Evolutionary conservation across 371 early-diverging fungal species (phyloP).

Genomic region (Mortierella sp.): DNA sequence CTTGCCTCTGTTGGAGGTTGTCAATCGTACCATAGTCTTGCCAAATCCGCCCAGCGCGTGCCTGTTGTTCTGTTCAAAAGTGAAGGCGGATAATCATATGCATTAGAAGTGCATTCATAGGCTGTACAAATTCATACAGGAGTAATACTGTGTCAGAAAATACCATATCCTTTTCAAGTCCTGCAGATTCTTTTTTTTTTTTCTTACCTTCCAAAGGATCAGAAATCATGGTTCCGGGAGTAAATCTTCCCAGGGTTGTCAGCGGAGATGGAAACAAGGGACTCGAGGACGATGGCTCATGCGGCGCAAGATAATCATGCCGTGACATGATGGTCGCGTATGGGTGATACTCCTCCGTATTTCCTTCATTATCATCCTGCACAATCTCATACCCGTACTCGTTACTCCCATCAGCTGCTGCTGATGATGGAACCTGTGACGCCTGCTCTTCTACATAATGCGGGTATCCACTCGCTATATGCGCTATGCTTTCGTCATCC

Average conservation of each 20-base stretch:
- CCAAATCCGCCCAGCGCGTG: constrained; percentile 39
- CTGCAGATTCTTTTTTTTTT: too few relatives aligned
- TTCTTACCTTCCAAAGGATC: constrained; percentile 21
- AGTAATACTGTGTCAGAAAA: too few relatives aligned
- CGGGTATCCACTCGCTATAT: too few relatives aligned
- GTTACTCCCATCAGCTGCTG: neutral
- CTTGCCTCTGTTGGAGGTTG: constrained; percentile 7
- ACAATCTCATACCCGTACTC: constrained; percentile 34
- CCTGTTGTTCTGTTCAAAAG: constrained; percentile 21
- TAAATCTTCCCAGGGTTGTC: constrained; percentile 37
- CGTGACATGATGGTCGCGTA: constrained; percentile 34
- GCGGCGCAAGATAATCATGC: constrained; percentile 39
- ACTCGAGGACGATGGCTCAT: constrained; percentile 50
- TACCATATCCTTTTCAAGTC: too few relatives aligned
- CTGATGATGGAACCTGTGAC: neutral
- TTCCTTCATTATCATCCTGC: constrained; percentile 11
- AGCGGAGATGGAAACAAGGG: constrained; percentile 50
- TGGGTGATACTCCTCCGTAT: constrained; percentile 16
- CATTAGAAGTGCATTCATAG: constrained; percentile 1
- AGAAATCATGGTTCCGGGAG: constrained; percentile 7
- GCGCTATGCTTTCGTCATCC: neutral
- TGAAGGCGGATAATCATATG: neutral
- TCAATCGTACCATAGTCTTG: constrained; percentile 40
- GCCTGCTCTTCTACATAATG: neutral
- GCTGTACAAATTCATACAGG: too few relatives aligned